phyloP scores from a whole-genome alignment of 129 eudicot species.

The Glebionis coronaria region DNA sequence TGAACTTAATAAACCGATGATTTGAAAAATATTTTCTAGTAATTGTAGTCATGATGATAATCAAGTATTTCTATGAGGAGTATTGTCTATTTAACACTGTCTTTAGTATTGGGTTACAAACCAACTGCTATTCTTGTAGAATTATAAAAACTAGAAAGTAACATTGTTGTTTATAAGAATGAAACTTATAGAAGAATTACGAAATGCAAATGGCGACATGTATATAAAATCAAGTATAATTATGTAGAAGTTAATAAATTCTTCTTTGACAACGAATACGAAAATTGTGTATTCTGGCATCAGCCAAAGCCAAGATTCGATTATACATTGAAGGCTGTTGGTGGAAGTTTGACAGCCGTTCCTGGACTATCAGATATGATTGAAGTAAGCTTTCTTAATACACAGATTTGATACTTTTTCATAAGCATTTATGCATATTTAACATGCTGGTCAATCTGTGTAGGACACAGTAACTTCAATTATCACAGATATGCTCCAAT shows the following conservation, averaged over 20 bases:
- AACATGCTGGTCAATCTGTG: conserved; percentile 10
- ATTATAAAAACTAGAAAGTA: too few relatives aligned
- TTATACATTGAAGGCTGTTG: conserved; percentile 88
- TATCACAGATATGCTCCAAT: conserved; percentile 85
- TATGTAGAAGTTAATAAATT: not conserved
- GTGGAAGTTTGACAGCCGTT: conserved; percentile 95
- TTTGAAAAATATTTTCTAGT: not conserved
- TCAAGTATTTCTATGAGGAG: not conserved
- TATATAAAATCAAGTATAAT: not conserved
- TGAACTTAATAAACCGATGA: not conserved
- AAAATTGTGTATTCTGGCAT: conserved; percentile 10
- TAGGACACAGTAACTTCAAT: conserved; percentile 87
- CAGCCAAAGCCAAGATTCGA: conserved; percentile 99
- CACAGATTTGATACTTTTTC: not conserved
- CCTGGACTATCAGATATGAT: conserved; percentile 98
- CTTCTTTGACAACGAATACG: conserved; percentile 6
- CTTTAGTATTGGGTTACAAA: too few relatives aligned
- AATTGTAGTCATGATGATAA: too few relatives aligned
- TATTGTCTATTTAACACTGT: not conserved
- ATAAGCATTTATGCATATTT: not conserved
- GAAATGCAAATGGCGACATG: not conserved
- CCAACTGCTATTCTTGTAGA: too few relatives aligned
- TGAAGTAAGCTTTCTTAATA: conserved; percentile 50
- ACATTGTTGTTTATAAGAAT: too few relatives aligned
- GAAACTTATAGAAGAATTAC: too few relatives aligned